Evolutionary conservation across 345 rosid genomes (phyloP), one percentile per base, ranked within the genome.

Genomic region (Kandelia obovata): DNA sequence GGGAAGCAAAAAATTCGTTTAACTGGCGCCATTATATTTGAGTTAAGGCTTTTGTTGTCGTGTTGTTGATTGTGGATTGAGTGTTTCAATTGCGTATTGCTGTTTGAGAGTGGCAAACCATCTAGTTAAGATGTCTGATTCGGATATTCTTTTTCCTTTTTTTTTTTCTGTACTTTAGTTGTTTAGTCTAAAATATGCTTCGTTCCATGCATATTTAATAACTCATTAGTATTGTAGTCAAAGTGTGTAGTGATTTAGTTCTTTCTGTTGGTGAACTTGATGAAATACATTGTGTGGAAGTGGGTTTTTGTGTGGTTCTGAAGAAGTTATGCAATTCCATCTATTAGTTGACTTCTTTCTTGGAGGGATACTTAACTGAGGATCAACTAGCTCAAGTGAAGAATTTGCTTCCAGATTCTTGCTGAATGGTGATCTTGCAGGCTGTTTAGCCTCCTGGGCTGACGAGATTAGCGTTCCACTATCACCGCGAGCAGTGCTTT

Each of bases 381-480:
- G 96, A 86, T 70, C 85, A 92, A 63, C 43, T 61, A 65, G 96
- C 86, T 75, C 86, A 87, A 0, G 87, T 88, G 46, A 88, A 83
- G 69, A 82, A 81, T 32, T 81, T 95, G 74, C 80, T 95, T 28
- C 98, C 98, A 7, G 87, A 71, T 71, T 95, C 84, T 13, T 13
- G 91, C 98, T 49, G 82, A 82, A 82, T 58, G 99, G 96, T 46
- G 93, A 95, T 73, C 80, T 95, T 75, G 96, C 98, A 53, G 73
- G 73, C 91, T 65, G 88, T 95, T 51, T 95, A 96, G n/a, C n/a
- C 78, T 81, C 99, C 16, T 95, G 99, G 96, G 53, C 99, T 21
- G 99, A 95, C 82, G 80, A 87, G 65, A 72, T 95, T 32, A 86
- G 89, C n/a, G 39, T 87, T 72, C 67, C 87, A 74, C 57, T 87